Evolutionary conservation across 805 yeast species (phyloP), one percentile per base, ranked within the genome.

Genomic region (Wickerhamiella sergipiensis): DNA sequence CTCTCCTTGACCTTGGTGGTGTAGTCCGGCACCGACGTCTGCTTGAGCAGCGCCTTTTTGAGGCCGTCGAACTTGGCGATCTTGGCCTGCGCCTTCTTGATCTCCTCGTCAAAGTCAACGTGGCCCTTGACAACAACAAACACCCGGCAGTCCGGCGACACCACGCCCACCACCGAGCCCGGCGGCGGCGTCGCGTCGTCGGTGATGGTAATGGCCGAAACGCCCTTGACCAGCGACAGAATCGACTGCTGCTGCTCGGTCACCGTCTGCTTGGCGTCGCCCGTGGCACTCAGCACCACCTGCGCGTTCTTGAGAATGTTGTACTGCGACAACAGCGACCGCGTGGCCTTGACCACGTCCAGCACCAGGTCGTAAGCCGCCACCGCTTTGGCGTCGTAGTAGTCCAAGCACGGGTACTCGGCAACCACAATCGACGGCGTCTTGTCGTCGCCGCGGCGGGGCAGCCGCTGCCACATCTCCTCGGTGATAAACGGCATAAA

Each of bases 391-490:
- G 62, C 72, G 61, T 89, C 80, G 64, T 78, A 85, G 50, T 77
- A 78, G 50, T 71, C 60, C 49, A 72, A 71, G 67, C 72, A 82
- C 52, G 98, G 98, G 73, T 80, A 92, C 47, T 73, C 60, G 43
- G 96, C 95, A 64, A 79, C 78, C 48, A 80, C 81, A 66, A 92
- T 87, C 19, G 96, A 76, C 48, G 68, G 71, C 24, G 87, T 40
- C 21, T 70, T 69, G 61, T 85, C 96, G 50, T 80, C 71, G 7
- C 78, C 76, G 65, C 96, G 81, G 63, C 84, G 83, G 61, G 97
- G 97, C 63, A 92, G 73, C 71, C 97, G 85, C 74, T 92, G 98
- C 97, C 97, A 92, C 85, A 92, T 79, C 75, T 92, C 98, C 71
- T 92, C 98, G 46, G 97, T 83, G 59, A 92, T 74, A 66, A 79